Conservation (phyloP, 2,329 filamentous ascomycete genomes). For the Chrysosporium keratinophilum region DNA sequence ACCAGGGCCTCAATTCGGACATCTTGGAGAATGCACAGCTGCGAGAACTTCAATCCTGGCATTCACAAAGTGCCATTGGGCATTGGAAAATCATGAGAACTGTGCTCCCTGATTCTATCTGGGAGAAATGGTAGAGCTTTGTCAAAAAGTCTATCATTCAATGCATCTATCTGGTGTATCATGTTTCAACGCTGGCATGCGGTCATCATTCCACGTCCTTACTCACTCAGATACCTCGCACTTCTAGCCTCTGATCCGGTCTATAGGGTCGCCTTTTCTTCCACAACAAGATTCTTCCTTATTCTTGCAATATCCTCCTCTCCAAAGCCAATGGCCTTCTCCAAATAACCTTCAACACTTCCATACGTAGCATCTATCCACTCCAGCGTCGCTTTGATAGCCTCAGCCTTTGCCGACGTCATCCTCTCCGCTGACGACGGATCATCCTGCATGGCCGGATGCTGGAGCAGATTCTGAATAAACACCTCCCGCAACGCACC, state of each 20-base stretch:
- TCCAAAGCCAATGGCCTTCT: constrained; percentile 47
- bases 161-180: constrained; percentile 6
- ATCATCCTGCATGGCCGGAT: constrained; percentile 42
- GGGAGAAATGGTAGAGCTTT: constrained; percentile 67
- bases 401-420: constrained; percentile 38
- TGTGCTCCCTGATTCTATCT: constrained; percentile 66
- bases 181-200: background rate
- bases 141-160: background rate
- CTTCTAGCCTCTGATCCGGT: background rate
- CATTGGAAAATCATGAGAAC: constrained; percentile 90
- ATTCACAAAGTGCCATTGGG: constrained; percentile 63
- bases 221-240: background rate
- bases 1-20: constrained; percentile 37
- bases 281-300: constrained; percentile 40
- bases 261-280: constrained; percentile 18
- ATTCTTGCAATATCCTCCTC: constrained; percentile 43
- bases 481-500: constrained; percentile 44
- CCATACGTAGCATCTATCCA: constrained; percentile 53
- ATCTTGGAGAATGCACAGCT: constrained; percentile 46
- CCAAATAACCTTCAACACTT: constrained; percentile 54
- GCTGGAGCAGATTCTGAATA: constrained; percentile 39
- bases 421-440: constrained; percentile 36
- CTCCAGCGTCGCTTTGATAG: constrained; percentile 42
- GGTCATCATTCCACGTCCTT: background rate
- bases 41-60: constrained; percentile 56